These are phyloP conservation scores for Pichia sp. DNA, from an alignment of 1,139 yeast genomes.

Conservation along the genomic window DNA sequence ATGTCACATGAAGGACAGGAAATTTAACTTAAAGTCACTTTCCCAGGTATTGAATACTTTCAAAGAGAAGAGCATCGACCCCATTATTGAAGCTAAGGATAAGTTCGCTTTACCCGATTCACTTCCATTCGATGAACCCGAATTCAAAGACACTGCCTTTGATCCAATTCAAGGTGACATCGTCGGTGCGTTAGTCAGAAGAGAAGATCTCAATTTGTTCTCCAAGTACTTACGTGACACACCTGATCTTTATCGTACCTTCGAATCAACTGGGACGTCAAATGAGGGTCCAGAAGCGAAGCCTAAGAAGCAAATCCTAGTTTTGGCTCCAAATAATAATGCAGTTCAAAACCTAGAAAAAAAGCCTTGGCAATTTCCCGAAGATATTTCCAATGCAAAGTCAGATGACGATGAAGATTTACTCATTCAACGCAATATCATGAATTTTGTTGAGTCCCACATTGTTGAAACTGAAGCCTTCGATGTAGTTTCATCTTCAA, in stretches of 20 bases:
- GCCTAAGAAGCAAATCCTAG: slow-evolving; percentile 28
- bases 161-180: slow-evolving; percentile 26
- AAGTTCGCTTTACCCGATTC: slow-evolving; percentile 14
- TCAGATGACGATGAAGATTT: slow-evolving; percentile 32
- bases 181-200: slow-evolving; percentile 35
- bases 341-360: slow-evolving; percentile 34
- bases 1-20: slow-evolving; percentile 5
- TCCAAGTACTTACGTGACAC: slow-evolving; percentile 51
- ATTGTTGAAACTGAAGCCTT: slow-evolving; percentile 30
- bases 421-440: slow-evolving; percentile 39
- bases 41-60: slow-evolving; percentile 8
- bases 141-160: slow-evolving; percentile 14
- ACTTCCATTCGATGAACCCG: slow-evolving; percentile 3
- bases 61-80: slow-evolving; percentile 12
- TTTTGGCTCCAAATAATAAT: slow-evolving; percentile 55
- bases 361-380: slow-evolving; percentile 72
- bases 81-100: slow-evolving; percentile 11
- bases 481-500: slow-evolving; percentile 16
- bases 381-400: slow-evolving; percentile 15
- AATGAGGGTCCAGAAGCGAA: slow-evolving; percentile 16
- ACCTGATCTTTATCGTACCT: slow-evolving; percentile 34
- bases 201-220: slow-evolving; percentile 40
- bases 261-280: slow-evolving; percentile 29
- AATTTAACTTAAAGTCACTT: slow-evolving; percentile 6
- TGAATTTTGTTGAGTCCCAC: slow-evolving; percentile 49